phyloP scores from a whole-genome alignment of 1,284 basidiomycete species.

The Cryptococcus deneoformans region DNA sequence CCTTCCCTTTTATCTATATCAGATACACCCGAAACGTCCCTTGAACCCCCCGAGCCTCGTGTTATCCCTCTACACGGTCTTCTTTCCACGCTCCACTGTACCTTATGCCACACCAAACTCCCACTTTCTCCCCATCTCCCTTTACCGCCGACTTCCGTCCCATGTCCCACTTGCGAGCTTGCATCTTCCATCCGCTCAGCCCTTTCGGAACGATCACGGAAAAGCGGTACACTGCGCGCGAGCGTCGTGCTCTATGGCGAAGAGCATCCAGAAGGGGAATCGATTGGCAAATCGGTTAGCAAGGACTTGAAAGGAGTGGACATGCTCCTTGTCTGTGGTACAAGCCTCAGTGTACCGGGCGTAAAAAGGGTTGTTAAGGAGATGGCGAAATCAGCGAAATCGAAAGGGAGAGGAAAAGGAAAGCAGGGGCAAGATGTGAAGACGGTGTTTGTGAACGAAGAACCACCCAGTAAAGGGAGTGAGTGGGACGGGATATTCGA shows the following conservation, averaged over 20 bases:
- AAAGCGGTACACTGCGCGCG: constrained; percentile 76
- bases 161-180: constrained; percentile 74
- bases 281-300: constrained; percentile 73
- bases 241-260: constrained; percentile 92
- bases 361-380: constrained; percentile 91
- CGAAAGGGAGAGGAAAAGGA: constrained; percentile 3
- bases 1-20: constrained; percentile 35
- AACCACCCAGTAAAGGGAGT: constrained; percentile 77
- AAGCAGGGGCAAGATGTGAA: constrained; percentile 54
- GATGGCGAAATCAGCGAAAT: constrained; percentile 73
- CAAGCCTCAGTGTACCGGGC: constrained; percentile 83
- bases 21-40: neutral
- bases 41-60: constrained; percentile 53
- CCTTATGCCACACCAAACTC: constrained; percentile 69
- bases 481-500: constrained; percentile 94
- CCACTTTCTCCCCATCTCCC: constrained; percentile 62
- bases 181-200: constrained; percentile 67
- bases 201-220: constrained; percentile 76
- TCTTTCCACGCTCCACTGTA: constrained; percentile 73
- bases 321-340: constrained; percentile 84
- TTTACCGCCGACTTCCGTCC: constrained; percentile 58
- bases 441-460: constrained; percentile 81
- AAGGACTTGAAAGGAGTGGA: constrained; percentile 73
- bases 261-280: constrained; percentile 60
- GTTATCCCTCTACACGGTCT: constrained; percentile 91